Conservation (phyloP, 768 basidiomycete genomes). For the Tricholoma sp. region DNA sequence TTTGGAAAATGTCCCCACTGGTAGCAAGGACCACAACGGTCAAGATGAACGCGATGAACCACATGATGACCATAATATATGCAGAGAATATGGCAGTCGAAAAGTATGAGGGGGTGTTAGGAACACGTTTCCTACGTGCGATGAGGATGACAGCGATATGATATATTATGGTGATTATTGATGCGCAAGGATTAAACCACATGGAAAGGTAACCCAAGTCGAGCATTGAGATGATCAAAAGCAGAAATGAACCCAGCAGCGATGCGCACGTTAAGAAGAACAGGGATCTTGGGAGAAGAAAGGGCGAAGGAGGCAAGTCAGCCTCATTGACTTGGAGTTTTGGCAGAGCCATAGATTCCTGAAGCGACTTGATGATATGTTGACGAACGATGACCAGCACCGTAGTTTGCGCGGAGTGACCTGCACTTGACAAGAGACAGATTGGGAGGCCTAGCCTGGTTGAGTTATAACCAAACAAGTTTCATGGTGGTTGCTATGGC, state of each 20-base stretch:
- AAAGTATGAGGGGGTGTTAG: conserved; percentile 27
- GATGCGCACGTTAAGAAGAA: conserved; percentile 25
- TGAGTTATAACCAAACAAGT: not conserved
- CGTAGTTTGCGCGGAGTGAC: conserved; percentile 19
- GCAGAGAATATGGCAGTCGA: conserved; percentile 25
- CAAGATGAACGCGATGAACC: conserved; percentile 26
- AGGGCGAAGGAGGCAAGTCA: conserved; percentile 8
- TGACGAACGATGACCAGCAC: conserved; percentile 25
- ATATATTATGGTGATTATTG: conserved; percentile 26
- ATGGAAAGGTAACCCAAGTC: conserved; percentile 30
- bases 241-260: conserved; percentile 17
- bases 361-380: not conserved
- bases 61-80: conserved; percentile 25
- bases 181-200: conserved; percentile 25
- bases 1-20: conserved; percentile 13
- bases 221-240: conserved; percentile 27
- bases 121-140: conserved; percentile 19
- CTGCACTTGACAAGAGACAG: conserved; percentile 19
- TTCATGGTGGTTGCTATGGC: conserved; percentile 5
- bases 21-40: conserved; percentile 22
- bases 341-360: conserved; percentile 4
- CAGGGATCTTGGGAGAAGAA: conserved; percentile 20
- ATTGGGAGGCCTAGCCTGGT: not conserved
- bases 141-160: conserved; percentile 23
- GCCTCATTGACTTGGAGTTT: not conserved